Conservation (phyloP, 2,329 filamentous ascomycete genomes). For the Fusarium domesticum region DNA sequence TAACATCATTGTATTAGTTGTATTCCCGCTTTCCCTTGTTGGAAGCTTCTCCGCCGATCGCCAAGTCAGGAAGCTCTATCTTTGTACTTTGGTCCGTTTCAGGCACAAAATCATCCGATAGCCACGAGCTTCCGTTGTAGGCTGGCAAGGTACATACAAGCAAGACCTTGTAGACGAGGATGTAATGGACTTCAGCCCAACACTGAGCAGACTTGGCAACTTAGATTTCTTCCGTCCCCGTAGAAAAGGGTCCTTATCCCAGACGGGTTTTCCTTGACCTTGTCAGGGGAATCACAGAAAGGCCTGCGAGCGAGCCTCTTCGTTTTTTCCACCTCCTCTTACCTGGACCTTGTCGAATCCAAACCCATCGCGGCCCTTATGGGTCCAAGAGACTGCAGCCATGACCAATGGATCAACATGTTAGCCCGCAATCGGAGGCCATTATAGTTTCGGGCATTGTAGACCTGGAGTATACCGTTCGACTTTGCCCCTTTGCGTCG, state of each 20-base stretch:
- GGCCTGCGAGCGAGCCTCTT: neutral
- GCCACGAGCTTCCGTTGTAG: neutral
- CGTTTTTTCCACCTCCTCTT: neutral
- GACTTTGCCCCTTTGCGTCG: slow-evolving; percentile 4
- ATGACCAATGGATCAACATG: neutral
- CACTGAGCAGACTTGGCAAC: neutral
- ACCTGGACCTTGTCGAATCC: neutral
- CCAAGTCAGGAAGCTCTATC: slow-evolving; percentile 1
- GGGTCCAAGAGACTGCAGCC: neutral
- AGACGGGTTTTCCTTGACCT: neutral
- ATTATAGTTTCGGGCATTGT: slow-evolving; percentile 10
- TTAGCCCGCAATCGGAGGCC: slow-evolving; percentile 6
- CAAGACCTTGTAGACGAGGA: neutral
- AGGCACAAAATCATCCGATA: slow-evolving; percentile 15
- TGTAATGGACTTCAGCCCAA: neutral
- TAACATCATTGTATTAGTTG: too few relatives aligned
- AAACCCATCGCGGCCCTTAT: neutral
- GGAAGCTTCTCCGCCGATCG: slow-evolving; percentile 10
- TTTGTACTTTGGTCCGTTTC: slow-evolving; percentile 5
- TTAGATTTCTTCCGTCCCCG: neutral
- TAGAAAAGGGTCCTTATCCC: neutral
- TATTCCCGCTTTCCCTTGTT: neutral
- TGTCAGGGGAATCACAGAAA: neutral
- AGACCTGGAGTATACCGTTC: slow-evolving; percentile 8
- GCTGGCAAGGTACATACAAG: neutral